Base-by-base conservation (phyloP, 1,139 yeast genomes). In the Blastobotrys serpentis region DNA sequence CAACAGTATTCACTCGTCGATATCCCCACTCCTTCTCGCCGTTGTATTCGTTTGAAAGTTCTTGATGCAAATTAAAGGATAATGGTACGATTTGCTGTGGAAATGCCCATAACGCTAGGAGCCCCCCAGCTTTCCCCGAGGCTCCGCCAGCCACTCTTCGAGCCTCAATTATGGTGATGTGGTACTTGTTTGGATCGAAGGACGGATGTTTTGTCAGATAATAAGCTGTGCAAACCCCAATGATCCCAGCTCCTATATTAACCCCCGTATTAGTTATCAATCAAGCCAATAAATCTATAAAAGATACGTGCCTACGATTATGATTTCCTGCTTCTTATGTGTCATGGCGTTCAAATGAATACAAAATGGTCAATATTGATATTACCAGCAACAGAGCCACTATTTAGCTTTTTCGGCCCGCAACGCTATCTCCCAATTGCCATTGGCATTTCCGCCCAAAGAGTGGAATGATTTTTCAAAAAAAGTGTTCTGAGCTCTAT, bases 101-200 rank as follows among this genome's bases (percentile, higher is more conserved):
- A 66, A 92, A 92, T 0, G 98, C 98, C 95, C 98, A 89, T 38
- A 86, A 75, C 0, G 97, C 97, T 49, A 92, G 70, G 44, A 92
- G 72, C 0, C 98, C 98, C 36, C 98, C 98, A 2, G 98, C 98
- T 61, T 92, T 92, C 49, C 98, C 98, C 36, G 90, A 81, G 14
- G 98, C 98, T 36, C 97, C 98, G 44, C 97, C 95, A 0, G 98
- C 98, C 2, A 92, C 95, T 60, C 96, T 76, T 57, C 86, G 86
- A 48, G 94, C 84, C 66, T 92, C 98, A 18, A 92, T 67, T n/a
- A 92, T 78, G 14, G 96, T 86, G 56, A 92, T 86, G 60, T 86
- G 89, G 62, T 86, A 82, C 51, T 79, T 82, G 23, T 72, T 70
- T 0, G 86, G 79, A 60, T 85, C 84, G 64, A 83, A 92, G 49